Percentiles rank a stretch among this genome's conserved stretches.
Evolutionary conservation across 2,329 filamentous ascomycete genomes (phyloP).

Genomic region (Claviceps maximensis): DNA sequence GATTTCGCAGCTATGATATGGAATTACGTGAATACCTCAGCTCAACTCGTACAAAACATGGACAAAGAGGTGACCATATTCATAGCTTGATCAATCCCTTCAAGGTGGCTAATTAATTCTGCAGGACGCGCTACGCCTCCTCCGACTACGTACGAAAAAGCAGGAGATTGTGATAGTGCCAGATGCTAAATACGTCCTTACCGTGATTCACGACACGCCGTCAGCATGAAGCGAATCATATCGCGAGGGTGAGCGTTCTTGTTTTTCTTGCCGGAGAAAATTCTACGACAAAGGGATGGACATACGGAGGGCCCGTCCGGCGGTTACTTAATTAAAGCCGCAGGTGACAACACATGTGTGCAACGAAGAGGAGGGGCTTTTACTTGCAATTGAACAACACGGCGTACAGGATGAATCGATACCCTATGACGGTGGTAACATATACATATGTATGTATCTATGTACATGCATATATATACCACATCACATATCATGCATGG

Average conservation of each 20-base stretch:
- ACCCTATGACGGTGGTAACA: constrained; percentile 2
- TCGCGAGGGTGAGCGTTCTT: not conserved
- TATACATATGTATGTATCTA: not conserved
- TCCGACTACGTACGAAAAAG: constrained; percentile 69
- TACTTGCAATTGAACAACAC: not conserved
- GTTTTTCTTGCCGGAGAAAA: not conserved
- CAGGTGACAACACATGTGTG: not conserved
- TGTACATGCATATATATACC: not conserved
- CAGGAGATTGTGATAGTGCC: constrained; percentile 76
- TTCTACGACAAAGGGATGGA: not conserved
- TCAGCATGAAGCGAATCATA: constrained; percentile 34
- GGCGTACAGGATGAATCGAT: constrained; percentile 7
- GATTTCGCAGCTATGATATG: constrained; percentile 66
- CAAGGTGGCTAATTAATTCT: constrained; percentile 11
- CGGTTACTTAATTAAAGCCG: not conserved
- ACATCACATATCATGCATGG: not conserved
- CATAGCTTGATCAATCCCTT: not conserved
- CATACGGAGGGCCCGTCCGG: not conserved
- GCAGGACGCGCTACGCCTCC: constrained; percentile 62
- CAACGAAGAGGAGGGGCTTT: not conserved
- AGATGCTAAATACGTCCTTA: constrained; percentile 64
- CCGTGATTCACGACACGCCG: constrained; percentile 73
- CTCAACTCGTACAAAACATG: constrained; percentile 56
- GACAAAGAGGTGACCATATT: constrained; percentile 47
- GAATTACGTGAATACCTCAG: constrained; percentile 58